These are phyloP conservation scores for Agaricus subrufescens DNA, from an alignment of 768 basidiomycete species.

Conservation along the genomic window DNA sequence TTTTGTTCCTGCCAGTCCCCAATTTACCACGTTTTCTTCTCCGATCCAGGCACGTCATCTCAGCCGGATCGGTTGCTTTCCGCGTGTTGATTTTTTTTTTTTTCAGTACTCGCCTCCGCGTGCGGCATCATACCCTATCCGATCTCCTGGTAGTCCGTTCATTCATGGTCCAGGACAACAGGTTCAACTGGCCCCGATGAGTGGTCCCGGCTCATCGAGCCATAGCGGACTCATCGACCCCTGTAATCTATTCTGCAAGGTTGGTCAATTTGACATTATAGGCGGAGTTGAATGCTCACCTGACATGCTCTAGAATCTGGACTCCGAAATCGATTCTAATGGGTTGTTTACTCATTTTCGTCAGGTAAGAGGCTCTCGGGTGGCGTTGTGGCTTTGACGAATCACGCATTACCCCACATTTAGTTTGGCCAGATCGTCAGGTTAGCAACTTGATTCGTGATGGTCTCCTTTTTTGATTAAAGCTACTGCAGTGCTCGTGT, in stretches of 20 bases:
- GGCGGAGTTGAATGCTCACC: neutral
- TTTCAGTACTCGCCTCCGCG: conserved; percentile 33
- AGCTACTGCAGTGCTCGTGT: conserved; percentile 68
- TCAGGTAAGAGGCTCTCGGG: conserved; percentile 40
- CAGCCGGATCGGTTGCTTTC: neutral
- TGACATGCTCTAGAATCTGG: conserved; percentile 60
- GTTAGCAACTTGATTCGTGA: conserved; percentile 24
- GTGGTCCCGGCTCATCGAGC: conserved; percentile 74
- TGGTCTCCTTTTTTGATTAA: neutral
- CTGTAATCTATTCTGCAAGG: conserved; percentile 88
- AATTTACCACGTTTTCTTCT: conserved; percentile 54
- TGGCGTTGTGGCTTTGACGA: conserved; percentile 9
- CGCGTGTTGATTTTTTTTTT: neutral
- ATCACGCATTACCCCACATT: conserved; percentile 9
- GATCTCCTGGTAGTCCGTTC: conserved; percentile 44
- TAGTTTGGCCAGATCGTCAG: conserved; percentile 90
- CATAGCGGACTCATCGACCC: conserved; percentile 89
- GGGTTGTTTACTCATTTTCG: conserved; percentile 80
- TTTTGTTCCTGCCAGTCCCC: conserved; percentile 70
- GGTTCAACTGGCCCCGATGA: conserved; percentile 73
- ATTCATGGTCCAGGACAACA: conserved; percentile 89
- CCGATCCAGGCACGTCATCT: conserved; percentile 32
- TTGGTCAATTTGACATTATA: conserved; percentile 21
- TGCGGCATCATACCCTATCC: conserved; percentile 42
- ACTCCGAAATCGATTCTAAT: conserved; percentile 82